A percentile compares a stretch with the other conserved stretches of the same genome.
These are phyloP conservation scores for Aspergillus viridinutans DNA, from an alignment of 2,329 filamentous ascomycete genomes.

Conservation along the genomic window DNA sequence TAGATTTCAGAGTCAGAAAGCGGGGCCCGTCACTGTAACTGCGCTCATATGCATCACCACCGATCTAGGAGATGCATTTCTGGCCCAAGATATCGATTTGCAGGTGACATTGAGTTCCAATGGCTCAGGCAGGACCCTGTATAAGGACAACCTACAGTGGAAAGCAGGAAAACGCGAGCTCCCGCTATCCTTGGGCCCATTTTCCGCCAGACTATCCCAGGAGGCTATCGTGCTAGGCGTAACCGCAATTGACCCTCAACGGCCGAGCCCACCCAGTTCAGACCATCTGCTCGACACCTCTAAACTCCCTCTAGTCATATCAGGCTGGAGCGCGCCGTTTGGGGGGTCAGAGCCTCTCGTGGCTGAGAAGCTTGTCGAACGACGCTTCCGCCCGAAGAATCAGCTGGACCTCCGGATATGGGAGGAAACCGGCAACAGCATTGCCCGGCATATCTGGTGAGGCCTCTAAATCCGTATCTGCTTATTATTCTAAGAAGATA, in stretches of 20 bases:
- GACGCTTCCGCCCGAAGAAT: slow-evolving; percentile 47
- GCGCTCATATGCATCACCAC: slow-evolving; percentile 62
- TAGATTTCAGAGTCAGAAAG: slow-evolving; percentile 40
- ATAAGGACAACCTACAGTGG: slow-evolving; percentile 27
- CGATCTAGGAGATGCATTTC: slow-evolving; percentile 63
- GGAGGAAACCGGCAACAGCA: slow-evolving; percentile 70
- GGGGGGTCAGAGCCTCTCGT: slow-evolving; percentile 38
- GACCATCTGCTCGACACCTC: slow-evolving; percentile 20
- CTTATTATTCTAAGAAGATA: slow-evolving; percentile 10
- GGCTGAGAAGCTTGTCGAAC: slow-evolving; percentile 52
- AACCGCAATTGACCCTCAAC: slow-evolving; percentile 7
- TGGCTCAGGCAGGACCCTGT: slow-evolving; percentile 14
- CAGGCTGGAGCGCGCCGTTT: slow-evolving; percentile 51
- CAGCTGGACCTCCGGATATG: slow-evolving; percentile 49
- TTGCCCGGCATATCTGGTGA: slow-evolving; percentile 68
- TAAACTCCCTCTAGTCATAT: slow-evolving; percentile 47
- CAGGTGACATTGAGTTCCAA: slow-evolving; percentile 20
- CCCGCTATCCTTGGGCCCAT: slow-evolving; percentile 28
- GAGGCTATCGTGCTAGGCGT: slow-evolving; percentile 26
- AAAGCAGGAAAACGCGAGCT: slow-evolving; percentile 33
- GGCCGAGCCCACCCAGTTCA: slow-evolving; percentile 6
- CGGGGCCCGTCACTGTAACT: slow-evolving; percentile 41
- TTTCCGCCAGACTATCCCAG: slow-evolving; percentile 22
- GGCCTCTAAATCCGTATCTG: slow-evolving; percentile 5
- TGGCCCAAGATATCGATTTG: slow-evolving; percentile 41